Conservation (phyloP, 1,139 yeast species). For the Kodamaea alishanica region DNA sequence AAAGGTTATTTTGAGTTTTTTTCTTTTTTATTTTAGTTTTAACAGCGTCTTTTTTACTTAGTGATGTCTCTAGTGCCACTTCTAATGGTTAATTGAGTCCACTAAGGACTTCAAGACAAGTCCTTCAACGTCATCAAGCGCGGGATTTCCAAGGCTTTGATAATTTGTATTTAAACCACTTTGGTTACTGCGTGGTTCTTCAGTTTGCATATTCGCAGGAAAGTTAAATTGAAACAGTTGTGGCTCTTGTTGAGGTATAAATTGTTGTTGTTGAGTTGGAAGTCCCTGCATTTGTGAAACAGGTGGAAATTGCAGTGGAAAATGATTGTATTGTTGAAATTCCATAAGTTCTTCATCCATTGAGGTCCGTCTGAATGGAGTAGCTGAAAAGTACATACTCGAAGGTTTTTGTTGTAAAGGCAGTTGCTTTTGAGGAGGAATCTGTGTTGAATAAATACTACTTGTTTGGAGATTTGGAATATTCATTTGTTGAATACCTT, state of each 20-base stretch:
- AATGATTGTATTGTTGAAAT: neutral
- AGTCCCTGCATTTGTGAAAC: neutral
- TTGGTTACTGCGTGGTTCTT: constrained; percentile 1
- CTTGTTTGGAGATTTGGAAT: neutral
- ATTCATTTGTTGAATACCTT: too few relatives aligned
- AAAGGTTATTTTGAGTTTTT: too few relatives aligned
- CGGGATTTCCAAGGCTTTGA: neutral
- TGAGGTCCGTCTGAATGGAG: too few relatives aligned
- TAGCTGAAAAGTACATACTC: neutral
- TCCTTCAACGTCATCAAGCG: constrained; percentile 23
- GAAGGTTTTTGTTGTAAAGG: neutral
- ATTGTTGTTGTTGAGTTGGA: constrained; percentile 4
- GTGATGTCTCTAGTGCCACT: too few relatives aligned
- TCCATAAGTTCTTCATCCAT: neutral
- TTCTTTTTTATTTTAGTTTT: too few relatives aligned
- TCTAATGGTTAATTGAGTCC: constrained; percentile 38
- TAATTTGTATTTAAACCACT: neutral
- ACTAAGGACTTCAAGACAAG: constrained; percentile 43
- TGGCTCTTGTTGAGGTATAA: constrained; percentile 5
- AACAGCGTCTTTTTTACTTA: too few relatives aligned
- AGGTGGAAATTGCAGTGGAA: neutral
- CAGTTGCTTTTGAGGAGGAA: constrained; percentile 4
- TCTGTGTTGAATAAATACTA: neutral
- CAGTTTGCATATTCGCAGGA: neutral
- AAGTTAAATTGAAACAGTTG: neutral